These are phyloP conservation scores for Colletotrichum sojae DNA, from an alignment of 2,329 filamentous ascomycete species.

Conservation along the genomic window DNA sequence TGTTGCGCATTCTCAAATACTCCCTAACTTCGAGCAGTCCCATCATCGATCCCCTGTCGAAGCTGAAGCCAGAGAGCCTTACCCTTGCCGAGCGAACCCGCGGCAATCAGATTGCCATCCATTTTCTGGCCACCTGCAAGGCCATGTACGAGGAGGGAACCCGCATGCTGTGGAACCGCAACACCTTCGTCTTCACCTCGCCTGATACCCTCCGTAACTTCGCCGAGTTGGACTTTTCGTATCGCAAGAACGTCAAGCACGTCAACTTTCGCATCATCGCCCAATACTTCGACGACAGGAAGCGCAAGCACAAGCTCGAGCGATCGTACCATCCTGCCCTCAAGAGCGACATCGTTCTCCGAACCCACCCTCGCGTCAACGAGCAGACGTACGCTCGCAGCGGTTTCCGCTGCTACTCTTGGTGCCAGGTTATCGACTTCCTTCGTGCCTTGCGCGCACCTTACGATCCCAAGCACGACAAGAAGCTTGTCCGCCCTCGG, in stretches of 20 bases:
- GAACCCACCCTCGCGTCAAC: slow-evolving; percentile 58
- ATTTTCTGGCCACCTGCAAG: slow-evolving; percentile 67
- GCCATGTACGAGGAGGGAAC: slow-evolving; percentile 65
- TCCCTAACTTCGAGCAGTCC: slow-evolving; percentile 63
- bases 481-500: slow-evolving; percentile 51
- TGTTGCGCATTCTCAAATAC: slow-evolving; percentile 66
- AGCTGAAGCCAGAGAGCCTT: slow-evolving; percentile 58
- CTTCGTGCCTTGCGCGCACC: slow-evolving; percentile 66
- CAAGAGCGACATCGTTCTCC: slow-evolving; percentile 58
- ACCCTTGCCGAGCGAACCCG: slow-evolving; percentile 59
- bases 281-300: slow-evolving; percentile 67
- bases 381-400: slow-evolving; percentile 63
- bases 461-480: slow-evolving; percentile 58
- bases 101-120: slow-evolving; percentile 65
- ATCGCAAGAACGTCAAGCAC: slow-evolving; percentile 60
- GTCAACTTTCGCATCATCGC: slow-evolving; percentile 68
- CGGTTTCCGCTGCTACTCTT: slow-evolving; percentile 69
- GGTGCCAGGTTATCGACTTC: slow-evolving; percentile 68
- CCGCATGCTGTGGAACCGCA: slow-evolving; percentile 65
- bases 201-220: slow-evolving; percentile 65
- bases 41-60: slow-evolving; percentile 69
- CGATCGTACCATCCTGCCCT: slow-evolving; percentile 60
- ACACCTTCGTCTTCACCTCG: slow-evolving; percentile 69
- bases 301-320: slow-evolving; percentile 56
- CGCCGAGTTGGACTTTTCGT: slow-evolving; percentile 57